Evolutionary conservation across 306 rosid species (phyloP).

Genomic region (Cucumis hystrix): DNA sequence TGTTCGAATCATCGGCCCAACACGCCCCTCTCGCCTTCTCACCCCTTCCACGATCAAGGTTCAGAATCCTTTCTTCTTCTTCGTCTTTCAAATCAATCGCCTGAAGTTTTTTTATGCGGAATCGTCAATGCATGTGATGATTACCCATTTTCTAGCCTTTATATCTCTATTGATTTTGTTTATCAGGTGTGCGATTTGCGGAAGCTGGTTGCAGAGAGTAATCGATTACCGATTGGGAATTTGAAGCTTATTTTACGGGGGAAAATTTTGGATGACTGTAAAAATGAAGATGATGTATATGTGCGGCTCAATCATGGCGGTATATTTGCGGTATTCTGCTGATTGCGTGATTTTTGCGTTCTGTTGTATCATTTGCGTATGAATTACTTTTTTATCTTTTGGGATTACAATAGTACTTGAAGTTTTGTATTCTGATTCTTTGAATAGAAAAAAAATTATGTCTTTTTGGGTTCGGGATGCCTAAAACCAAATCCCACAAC

Average conservation of each 20-base stretch:
- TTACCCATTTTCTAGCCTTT: neutral
- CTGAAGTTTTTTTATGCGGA: neutral
- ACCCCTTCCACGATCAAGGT: constrained; percentile 64
- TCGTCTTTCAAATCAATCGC: neutral
- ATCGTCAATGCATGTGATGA: neutral
- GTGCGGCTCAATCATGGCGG: constrained; percentile 65
- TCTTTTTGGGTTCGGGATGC: too few relatives aligned
- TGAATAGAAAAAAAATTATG: neutral
- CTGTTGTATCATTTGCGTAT: neutral
- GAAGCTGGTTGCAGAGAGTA: constrained; percentile 42
- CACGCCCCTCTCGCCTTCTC: constrained; percentile 69
- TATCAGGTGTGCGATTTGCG: constrained; percentile 64
- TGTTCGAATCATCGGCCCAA: constrained; percentile 69
- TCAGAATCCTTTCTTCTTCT: neutral
- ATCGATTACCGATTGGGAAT: constrained; percentile 40
- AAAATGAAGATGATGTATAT: constrained; percentile 38
- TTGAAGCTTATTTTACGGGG: constrained; percentile 73
- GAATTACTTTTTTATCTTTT: neutral
- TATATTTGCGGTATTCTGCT: constrained; percentile 12
- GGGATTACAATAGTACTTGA: neutral
- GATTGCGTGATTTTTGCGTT: neutral
- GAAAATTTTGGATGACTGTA: constrained; percentile 45
- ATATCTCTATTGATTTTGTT: neutral
- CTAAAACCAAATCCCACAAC: too few relatives aligned
- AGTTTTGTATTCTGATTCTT: neutral